Conservation (phyloP, 768 basidiomycete species). For the Dioszegia crocea region DNA sequence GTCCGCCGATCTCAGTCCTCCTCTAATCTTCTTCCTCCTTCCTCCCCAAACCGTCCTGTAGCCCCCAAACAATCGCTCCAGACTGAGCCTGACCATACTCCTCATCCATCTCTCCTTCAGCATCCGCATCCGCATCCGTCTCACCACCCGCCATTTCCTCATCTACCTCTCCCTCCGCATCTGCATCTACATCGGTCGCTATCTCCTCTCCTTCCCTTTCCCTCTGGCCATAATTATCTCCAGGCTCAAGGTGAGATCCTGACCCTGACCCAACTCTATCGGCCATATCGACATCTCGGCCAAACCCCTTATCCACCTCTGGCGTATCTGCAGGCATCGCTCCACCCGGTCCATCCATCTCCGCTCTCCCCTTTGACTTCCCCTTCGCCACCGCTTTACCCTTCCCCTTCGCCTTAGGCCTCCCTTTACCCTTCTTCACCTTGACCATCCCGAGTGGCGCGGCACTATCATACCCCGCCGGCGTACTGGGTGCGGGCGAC, state of each 20-base stretch:
- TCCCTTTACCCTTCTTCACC: no score
- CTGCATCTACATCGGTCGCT: not conserved
- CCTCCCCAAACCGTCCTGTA: not conserved
- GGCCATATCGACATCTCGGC: no score
- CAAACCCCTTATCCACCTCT: no score
- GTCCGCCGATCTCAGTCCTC: no score
- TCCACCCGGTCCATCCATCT: no score
- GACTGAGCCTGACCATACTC: not conserved
- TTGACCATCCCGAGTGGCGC: no score
- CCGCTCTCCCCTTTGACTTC: not conserved
- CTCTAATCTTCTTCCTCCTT: not conserved
- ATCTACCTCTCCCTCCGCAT: not conserved
- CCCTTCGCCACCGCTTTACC: not conserved
- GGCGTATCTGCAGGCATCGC: no score
- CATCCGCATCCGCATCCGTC: constrained; percentile 7
- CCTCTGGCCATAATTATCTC: no score
- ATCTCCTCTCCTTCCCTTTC: not conserved
- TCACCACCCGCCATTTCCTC: constrained; percentile 1
- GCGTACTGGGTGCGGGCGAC: no score
- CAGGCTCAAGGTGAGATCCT: no score
- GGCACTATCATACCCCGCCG: no score
- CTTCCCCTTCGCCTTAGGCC: not conserved
- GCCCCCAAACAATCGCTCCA: not conserved
- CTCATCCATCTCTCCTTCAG: constrained; percentile 10
- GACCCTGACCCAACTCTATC: no score